Evolutionary conservation across 768 basidiomycete species (phyloP).

Genomic region (Psilocybe subaeruginosa): DNA sequence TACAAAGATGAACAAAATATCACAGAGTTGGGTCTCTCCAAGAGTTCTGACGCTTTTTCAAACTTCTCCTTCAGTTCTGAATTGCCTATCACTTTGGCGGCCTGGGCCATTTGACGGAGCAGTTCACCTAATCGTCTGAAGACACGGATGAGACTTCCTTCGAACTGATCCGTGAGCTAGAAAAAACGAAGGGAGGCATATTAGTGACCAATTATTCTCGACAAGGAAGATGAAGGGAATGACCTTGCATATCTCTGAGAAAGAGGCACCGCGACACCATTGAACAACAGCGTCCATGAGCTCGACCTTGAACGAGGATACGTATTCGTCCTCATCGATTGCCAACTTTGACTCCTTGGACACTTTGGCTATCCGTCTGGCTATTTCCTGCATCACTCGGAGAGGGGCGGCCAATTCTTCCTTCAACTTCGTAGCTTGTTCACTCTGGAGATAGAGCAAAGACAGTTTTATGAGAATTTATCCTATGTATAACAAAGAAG

Average conservation of each 20-base stretch:
- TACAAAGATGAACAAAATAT: constrained; percentile 90
- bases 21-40: constrained; percentile 92
- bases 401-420: constrained; percentile 94
- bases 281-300: constrained; percentile 97
- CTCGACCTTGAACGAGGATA: constrained; percentile 96
- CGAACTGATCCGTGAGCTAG: constrained; percentile 96
- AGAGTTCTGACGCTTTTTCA: constrained; percentile 87
- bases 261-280: constrained; percentile 98
- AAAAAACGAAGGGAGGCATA: neutral
- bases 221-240: constrained; percentile 15
- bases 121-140: constrained; percentile 95
- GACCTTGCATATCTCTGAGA: constrained; percentile 96
- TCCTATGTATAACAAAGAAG: no score
- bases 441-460: constrained; percentile 56
- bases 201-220: neutral
- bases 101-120: constrained; percentile 93
- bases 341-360: constrained; percentile 91
- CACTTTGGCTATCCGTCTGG: constrained; percentile 94
- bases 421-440: constrained; percentile 82
- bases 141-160: constrained; percentile 94
- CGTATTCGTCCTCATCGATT: constrained; percentile 92
- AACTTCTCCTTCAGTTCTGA: constrained; percentile 93
- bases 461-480: neutral
- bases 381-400: constrained; percentile 94
- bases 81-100: constrained; percentile 97